phyloP scores from a whole-genome alignment of 192 early-diverging fungal genomes.

The Chytriomyces confervae region DNA sequence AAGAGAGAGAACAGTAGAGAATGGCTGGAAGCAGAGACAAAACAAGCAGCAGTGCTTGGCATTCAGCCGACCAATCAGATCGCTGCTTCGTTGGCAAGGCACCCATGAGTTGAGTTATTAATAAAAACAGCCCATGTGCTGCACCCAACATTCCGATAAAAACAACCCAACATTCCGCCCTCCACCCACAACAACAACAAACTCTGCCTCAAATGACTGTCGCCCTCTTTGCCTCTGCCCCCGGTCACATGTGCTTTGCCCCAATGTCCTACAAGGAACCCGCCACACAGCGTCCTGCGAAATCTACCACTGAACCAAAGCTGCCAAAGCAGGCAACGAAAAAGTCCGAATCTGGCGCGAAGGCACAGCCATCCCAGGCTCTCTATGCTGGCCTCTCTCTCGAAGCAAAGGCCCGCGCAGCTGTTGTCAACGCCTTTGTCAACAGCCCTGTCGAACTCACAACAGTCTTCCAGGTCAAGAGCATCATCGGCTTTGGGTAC shows the following conservation, averaged over 20 bases:
- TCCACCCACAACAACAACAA: not conserved
- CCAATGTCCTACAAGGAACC: not conserved
- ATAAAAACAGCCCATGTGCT: not conserved
- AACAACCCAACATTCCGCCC: no score
- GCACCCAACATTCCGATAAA: not conserved
- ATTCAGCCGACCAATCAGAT: not conserved
- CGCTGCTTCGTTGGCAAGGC: not conserved
- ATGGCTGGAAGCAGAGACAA: no score
- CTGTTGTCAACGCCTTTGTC: slow-evolving; percentile 12
- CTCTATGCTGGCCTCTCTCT: not conserved
- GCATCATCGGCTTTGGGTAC: not conserved
- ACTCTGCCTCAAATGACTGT: not conserved
- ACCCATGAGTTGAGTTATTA: not conserved
- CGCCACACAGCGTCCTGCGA: not conserved
- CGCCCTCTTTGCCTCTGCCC: not conserved
- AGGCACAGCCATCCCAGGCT: no score
- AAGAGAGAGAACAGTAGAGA: no score
- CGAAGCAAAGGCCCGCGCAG: slow-evolving; percentile 15
- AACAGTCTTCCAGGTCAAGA: not conserved
- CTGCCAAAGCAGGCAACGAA: not conserved
- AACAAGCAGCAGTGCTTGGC: no score
- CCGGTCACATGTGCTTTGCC: slow-evolving; percentile 1
- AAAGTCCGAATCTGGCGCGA: no score
- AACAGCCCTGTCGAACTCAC: slow-evolving; percentile 7
- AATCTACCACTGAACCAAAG: not conserved